Evolutionary conservation across 23 red algal genomes (phyloP), one percentile per base, ranked within the genome.

Genomic region (Rhodosorus marinus): DNA sequence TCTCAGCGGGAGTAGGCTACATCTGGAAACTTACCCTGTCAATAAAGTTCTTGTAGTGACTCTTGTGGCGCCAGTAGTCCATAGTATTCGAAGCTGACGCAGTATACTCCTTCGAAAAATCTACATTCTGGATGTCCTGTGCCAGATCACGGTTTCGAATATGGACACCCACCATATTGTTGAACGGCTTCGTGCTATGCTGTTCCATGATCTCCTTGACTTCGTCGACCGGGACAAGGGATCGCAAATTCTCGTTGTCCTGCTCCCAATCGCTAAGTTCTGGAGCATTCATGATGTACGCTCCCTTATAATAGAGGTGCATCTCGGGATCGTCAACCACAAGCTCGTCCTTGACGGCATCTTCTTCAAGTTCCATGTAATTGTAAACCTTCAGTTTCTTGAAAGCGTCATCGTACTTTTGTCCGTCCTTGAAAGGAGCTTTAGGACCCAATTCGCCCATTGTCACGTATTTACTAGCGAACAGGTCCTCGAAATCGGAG

Each of bases 271-370:
- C 62, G 8, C 66, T 82, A 6, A 65, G 47, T 35, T 51, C 23
- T 17, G 52, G 25, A 3, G 66, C 48, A 24, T 82, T 55, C 49
- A 82, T 82, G 1, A 82, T 64, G 2, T 67, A 71, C 20, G 65
- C 59, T 20, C 57, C 62, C 42, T 72, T 72, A 30, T 66, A 70
- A 45, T 82, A 82, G 40, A 82, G 66, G 56, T 54, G 66, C 45
- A 59, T 71, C 23, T 64, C 66, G 21, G 26, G 25, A 14, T 51
- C 54, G 57, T 82, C 77, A 5, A 47, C 35, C 35, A 82, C 51
- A 4, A 21, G n/a, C 61, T 65, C 53, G 15, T 62, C 79, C 46
- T 84, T 84, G n/a, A 64, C 31, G 19, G 60, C 54, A 15, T 67
- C 66, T 30, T 48, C 54, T 33, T 72, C 56, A 28, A 72, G 24